Evolutionary conservation across 2,329 filamentous ascomycete species (phyloP).

Genomic region (Rutstroemia sp.): DNA sequence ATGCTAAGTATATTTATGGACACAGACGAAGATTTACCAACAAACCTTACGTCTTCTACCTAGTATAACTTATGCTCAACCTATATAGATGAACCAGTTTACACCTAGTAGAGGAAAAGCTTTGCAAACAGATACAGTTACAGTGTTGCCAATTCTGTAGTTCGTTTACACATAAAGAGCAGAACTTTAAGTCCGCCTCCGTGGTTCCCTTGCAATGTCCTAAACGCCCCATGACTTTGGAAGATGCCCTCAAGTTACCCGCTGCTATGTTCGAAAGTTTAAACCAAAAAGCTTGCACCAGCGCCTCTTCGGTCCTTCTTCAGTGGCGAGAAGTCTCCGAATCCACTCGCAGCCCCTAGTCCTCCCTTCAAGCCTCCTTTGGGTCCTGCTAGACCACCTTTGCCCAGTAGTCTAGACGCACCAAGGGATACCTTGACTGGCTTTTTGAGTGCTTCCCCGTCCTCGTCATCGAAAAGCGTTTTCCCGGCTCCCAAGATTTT

Average conservation of each 20-base stretch:
- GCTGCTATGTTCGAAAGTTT: slow-evolving; percentile 7
- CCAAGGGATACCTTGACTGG: slow-evolving; percentile 31
- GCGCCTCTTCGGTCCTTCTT: slow-evolving; percentile 62
- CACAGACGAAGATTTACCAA: too few relatives aligned
- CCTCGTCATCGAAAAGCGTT: slow-evolving; percentile 66
- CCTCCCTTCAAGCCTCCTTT: slow-evolving; percentile 19
- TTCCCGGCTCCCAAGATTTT: slow-evolving; percentile 61
- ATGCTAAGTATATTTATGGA: too few relatives aligned
- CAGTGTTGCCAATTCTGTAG: background rate
- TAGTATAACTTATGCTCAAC: too few relatives aligned
- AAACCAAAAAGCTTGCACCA: slow-evolving; percentile 47
- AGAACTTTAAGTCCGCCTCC: background rate
- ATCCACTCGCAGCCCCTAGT: slow-evolving; percentile 32
- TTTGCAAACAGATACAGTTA: too few relatives aligned
- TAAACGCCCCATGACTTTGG: background rate
- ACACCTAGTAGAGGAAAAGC: too few relatives aligned
- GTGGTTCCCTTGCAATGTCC: slow-evolving; percentile 1
- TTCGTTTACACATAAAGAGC: slow-evolving; percentile 1
- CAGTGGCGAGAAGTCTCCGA: slow-evolving; percentile 61
- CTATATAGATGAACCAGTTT: too few relatives aligned
- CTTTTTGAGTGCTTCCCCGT: slow-evolving; percentile 40
- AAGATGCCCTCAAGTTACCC: background rate
- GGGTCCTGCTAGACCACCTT: slow-evolving; percentile 24
- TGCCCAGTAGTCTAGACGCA: slow-evolving; percentile 23
- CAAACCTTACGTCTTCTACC: too few relatives aligned